Base-by-base conservation (phyloP, 2,329 filamentous ascomycete genomes). In the Cladorrhinum sp. region DNA sequence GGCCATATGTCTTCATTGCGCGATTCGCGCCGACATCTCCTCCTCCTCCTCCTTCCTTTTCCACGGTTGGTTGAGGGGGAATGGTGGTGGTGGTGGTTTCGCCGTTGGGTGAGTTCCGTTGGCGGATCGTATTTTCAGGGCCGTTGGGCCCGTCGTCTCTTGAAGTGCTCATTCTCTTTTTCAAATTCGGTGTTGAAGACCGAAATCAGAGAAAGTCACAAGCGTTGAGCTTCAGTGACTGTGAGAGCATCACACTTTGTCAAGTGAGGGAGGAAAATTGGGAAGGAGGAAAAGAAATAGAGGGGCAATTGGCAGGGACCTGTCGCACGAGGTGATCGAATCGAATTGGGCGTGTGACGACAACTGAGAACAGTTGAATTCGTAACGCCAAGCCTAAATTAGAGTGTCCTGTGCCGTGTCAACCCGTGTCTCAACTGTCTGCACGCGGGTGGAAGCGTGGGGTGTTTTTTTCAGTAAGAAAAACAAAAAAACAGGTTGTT, bases 1-100 rank as follows among this genome's bases (percentile, higher is more conserved):
- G 87, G 59, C 94, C 94, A 80, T 90, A 96, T 0, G 92, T 96
- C 80, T 91, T 94, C 73, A 86, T 87, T 14, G 51, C 36, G 36
- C 63, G 63, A 33, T 59, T 87, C 14, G 51, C 30, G 42, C 62
- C 63, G 30, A 59, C 24, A 39, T 61, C 60, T 20, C 57, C 58
- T 28, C 49, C 48, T 50, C 16, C 18, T 28, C 42, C 18, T 12
- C 14, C 10, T 42, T 30, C 26, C 26, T 30, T 50, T 50, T 57
- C 21, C 21, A 42, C 39, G 10, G 55, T 48, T 3, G 52, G 33
- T 23, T 57, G 53, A 36, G 57, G 9, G 28, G 51, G 36, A n/a
- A 21, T 51, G 21, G 39, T 26, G 26, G 48, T 24, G 30, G 49
- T 18, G 16, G 56, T 46, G 24, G 23, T 50, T 48, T 58, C 55